These are phyloP conservation scores for Botrytis deweyae DNA, from an alignment of 2,329 filamentous ascomycete species.

Conservation along the genomic window DNA sequence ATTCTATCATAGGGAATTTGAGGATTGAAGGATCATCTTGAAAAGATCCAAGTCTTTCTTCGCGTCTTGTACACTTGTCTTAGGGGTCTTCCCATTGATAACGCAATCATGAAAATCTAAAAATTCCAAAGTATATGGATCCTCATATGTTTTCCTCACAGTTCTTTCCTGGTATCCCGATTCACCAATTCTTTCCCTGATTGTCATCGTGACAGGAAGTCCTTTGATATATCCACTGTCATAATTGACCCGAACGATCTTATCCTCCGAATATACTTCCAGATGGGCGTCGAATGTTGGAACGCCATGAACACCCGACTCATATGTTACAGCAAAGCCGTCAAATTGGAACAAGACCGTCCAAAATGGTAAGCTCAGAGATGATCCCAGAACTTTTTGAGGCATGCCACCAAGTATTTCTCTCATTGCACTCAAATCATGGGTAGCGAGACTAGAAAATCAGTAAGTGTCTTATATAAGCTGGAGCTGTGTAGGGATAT, in stretches of 20 bases:
- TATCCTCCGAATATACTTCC: conserved; percentile 52
- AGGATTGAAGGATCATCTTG: conserved; percentile 28
- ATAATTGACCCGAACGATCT: conserved; percentile 54
- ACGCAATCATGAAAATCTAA: conserved; percentile 39
- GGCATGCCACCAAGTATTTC: conserved; percentile 51
- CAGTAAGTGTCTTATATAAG: not conserved
- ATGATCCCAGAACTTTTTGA: conserved; percentile 46
- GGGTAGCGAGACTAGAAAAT: conserved; percentile 50
- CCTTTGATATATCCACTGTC: conserved; percentile 60
- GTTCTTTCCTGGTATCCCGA: conserved; percentile 24
- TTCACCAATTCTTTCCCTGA: conserved; percentile 42
- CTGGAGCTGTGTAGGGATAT: not conserved
- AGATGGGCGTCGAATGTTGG: conserved; percentile 54
- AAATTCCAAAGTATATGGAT: conserved; percentile 44
- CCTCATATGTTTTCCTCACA: conserved; percentile 45
- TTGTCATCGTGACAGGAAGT: conserved; percentile 44
- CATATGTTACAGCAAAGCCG: conserved; percentile 54
- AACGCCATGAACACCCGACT: conserved; percentile 54
- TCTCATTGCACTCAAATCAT: conserved; percentile 55
- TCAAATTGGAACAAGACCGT: conserved; percentile 47
- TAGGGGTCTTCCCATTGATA: conserved; percentile 34
- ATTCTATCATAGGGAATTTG: conserved; percentile 5
- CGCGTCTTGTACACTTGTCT: conserved; percentile 39
- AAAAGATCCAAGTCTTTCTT: conserved; percentile 29
- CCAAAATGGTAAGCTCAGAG: conserved; percentile 45